Percentiles rank a stretch among this genome's conserved stretches.
Conservation (phyloP, 495 filamentous ascomycete species). For the Friedmanniomyces simplex region DNA sequence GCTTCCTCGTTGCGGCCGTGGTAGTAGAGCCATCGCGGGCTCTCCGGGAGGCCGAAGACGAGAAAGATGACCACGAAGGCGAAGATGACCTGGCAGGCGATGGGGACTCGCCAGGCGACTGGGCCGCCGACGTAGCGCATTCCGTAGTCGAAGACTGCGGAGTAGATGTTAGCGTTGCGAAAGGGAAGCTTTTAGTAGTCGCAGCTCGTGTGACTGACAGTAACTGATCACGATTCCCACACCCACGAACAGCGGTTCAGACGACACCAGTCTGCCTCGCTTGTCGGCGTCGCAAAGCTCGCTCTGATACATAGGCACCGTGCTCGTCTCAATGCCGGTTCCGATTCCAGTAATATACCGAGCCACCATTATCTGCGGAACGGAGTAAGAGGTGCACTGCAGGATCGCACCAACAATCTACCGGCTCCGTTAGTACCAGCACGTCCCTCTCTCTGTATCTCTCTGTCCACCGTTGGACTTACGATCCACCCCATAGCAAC, state of each 20-base stretch:
- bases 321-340: conserved; percentile 24
- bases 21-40: conserved; percentile 31
- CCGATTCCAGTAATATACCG: conserved; percentile 28
- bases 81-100: conserved; percentile 28
- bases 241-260: conserved; percentile 29
- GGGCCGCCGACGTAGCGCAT: conserved; percentile 24
- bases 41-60: conserved; percentile 30
- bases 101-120: conserved; percentile 28
- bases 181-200: no score
- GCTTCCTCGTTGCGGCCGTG: conserved; percentile 37
- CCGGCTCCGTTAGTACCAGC: not conserved
- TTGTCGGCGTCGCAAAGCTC: conserved; percentile 27
- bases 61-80: conserved; percentile 28
- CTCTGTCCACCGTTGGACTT: not conserved
- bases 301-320: conserved; percentile 28
- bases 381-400: conserved; percentile 24
- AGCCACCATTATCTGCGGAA: conserved; percentile 24
- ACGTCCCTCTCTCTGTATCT: not conserved
- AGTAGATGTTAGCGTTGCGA: no score
- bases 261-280: conserved; percentile 25
- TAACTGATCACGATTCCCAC: conserved; percentile 28
- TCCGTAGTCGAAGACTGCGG: conserved; percentile 16
- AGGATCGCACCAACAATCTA: conserved; percentile 25
- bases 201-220: not conserved
- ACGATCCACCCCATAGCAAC: conserved; percentile 30